phyloP scores from a whole-genome alignment of 345 rosid species.

The Pugionium dolabratum region DNA sequence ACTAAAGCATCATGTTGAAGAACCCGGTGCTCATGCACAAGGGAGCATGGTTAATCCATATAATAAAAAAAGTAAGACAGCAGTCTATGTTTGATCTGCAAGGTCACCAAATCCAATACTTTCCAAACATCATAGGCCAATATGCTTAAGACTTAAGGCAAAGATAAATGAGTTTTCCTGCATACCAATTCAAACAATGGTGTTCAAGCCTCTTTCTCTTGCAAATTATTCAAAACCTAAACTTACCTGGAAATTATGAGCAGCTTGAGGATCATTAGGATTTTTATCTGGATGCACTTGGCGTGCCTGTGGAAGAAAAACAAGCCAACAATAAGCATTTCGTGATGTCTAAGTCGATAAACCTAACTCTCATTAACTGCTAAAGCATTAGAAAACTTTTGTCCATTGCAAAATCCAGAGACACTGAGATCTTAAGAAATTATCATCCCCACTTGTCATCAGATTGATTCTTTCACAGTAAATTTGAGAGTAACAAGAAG shows the following conservation, averaged over 20 bases:
- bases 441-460: conserved; percentile 4
- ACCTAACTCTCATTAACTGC: not conserved
- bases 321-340: conserved; percentile 15
- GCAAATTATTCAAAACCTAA: not conserved
- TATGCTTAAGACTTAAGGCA: conserved; percentile 1
- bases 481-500: conserved; percentile 18
- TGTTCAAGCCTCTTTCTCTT: not conserved
- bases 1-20: conserved; percentile 9
- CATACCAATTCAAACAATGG: not conserved
- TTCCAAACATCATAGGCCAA: conserved; percentile 9
- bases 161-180: not conserved
- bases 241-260: conserved; percentile 86
- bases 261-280: conserved; percentile 92
- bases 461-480: not conserved
- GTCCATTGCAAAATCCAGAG: not conserved
- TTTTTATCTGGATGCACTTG: conserved; percentile 99
- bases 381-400: conserved; percentile 1
- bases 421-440: conserved; percentile 18
- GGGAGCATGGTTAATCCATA: conserved; percentile 5
- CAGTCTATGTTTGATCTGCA: conserved; percentile 1
- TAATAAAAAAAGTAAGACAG: not conserved
- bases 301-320: conserved; percentile 67
- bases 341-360: conserved; percentile 1
- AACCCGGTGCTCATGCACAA: conserved; percentile 16
- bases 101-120: conserved; percentile 1